Conservation (phyloP, 768 basidiomycete genomes). For the Basidioascus undulatus region DNA sequence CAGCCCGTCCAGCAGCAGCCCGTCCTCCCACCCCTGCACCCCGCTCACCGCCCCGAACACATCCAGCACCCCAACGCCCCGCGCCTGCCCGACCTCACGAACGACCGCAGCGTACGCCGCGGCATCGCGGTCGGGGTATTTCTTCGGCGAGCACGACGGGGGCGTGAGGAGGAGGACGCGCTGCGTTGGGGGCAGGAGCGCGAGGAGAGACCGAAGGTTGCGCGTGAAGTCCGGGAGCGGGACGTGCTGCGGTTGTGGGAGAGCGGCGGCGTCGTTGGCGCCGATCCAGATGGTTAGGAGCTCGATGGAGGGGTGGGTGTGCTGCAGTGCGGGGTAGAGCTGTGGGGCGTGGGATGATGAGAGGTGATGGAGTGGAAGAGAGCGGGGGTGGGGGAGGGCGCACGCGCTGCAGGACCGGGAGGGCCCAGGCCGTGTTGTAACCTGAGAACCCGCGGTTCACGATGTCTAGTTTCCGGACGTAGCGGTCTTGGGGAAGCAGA, state of each 20-base stretch:
- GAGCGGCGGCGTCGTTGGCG: slow-evolving; percentile 9
- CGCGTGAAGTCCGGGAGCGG: slow-evolving; percentile 7
- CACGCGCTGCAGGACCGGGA: slow-evolving; percentile 5
- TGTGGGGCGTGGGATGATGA: background rate
- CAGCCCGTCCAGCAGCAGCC: slow-evolving; percentile 5
- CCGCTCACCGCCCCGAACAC: slow-evolving; percentile 4
- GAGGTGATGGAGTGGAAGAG: too few species aligned
- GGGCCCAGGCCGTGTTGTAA: slow-evolving; percentile 9
- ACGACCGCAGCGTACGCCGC: slow-evolving; percentile 7
- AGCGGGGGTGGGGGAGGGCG: background rate
- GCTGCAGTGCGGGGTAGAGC: slow-evolving; percentile 3
- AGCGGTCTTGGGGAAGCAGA: too few species aligned
- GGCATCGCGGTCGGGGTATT: slow-evolving; percentile 4
- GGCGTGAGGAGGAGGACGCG: slow-evolving; percentile 8
- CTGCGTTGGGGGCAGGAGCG: slow-evolving; percentile 4
- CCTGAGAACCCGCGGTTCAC: slow-evolving; percentile 10
- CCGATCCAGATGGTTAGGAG: slow-evolving; percentile 10
- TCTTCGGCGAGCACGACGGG: slow-evolving; percentile 4
- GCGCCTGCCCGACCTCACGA: background rate
- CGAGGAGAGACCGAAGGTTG: slow-evolving; percentile 6
- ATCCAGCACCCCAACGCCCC: slow-evolving; percentile 1
- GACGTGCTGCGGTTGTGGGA: slow-evolving; percentile 2
- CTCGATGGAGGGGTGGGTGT: background rate
- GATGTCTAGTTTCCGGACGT: too few species aligned
- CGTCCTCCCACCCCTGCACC: background rate